Percentiles rank a stretch among this genome's conserved stretches.
These are phyloP conservation scores for Naegleria gruberi DNA, from an alignment of 208 protist species.

Conservation along the genomic window DNA sequence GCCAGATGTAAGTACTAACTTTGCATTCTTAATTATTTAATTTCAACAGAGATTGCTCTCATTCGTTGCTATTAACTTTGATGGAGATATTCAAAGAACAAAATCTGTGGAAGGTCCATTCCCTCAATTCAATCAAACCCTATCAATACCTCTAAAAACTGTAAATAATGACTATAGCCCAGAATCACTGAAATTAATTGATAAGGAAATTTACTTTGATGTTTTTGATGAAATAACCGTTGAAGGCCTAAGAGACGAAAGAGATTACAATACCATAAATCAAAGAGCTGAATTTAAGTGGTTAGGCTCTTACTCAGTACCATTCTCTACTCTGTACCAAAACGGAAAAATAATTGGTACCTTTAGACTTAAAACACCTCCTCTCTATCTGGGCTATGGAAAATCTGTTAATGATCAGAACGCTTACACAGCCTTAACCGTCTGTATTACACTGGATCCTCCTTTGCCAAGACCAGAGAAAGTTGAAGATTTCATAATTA, in stretches of 20 bases:
- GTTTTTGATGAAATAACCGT: conserved; percentile 34
- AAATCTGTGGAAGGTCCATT: conserved; percentile 18
- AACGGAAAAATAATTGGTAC: conserved; percentile 33
- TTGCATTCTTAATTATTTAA: neutral
- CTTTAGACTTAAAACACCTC: conserved; percentile 31
- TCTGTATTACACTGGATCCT: conserved; percentile 38
- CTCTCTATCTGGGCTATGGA: conserved; percentile 30
- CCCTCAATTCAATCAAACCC: conserved; percentile 31
- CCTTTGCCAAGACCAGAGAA: conserved; percentile 21
- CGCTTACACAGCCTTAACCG: conserved; percentile 3
- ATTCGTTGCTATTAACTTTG: conserved; percentile 22
- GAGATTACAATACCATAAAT: conserved; percentile 21
- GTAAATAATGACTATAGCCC: conserved; percentile 21
- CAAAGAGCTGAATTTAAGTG: conserved; percentile 30
- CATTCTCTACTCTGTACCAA: conserved; percentile 38
- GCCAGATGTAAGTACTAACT: neutral
- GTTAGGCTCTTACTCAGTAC: conserved; percentile 33
- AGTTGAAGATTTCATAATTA: neutral
- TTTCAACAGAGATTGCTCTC: neutral
- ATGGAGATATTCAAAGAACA: conserved; percentile 11
- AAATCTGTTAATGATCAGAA: neutral
- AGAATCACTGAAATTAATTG: neutral
- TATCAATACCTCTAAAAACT: conserved; percentile 5
- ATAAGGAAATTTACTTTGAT: conserved; percentile 34
- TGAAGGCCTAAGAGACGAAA: conserved; percentile 31